Evolutionary conservation across 495 filamentous ascomycete genomes (phyloP), one percentile per base, ranked within the genome.

Genomic region (Tuber calosporum): DNA sequence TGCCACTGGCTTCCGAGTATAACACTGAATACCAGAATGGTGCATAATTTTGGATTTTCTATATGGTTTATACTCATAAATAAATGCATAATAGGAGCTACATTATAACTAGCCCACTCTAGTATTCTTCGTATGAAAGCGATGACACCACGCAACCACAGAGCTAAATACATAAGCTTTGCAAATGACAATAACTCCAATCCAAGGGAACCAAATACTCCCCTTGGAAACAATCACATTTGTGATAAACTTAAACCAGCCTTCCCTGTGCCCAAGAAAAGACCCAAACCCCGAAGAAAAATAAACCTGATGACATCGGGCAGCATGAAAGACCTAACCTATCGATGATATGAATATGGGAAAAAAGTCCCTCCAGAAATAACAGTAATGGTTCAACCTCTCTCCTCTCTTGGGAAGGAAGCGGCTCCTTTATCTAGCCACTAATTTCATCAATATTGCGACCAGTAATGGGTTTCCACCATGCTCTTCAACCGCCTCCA

Each of bases 401-500:
- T n/a, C 53, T 62, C 53, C 11, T 26, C 26, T 6, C 15, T 19
- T 62, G 34, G 53, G 26, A 30, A 30, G 53, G 11, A 34, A 62
- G 53, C 81, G 82, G 34, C 38, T 69, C 69, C 72, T n/a, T 34
- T 68, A 68, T 34, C 71, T 72, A 26, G 81, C 62, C 72, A 42
- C 69, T 80, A 82, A 68, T 73, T 72, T 82, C 17, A 67, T 67
- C 66, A 82, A 67, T 66, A 82, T 80, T 1, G 15, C 72, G 42
- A 67, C 45, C 36, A 82, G 67, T 36, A 66, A 6, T 13, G n/a
- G 20, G 69, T 82, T 82, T 34, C 77, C 82, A 68, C 91, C 91
- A n/a, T 93, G 86, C 75, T 86, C 85, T 67, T 90, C 88, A 53
- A 93, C 87, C 82, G 93, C 84, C 74, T 83, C 84, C 69, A 88